Percentiles rank a stretch among this genome's conserved stretches.
These are phyloP conservation scores for Bertia moriformis DNA, from an alignment of 2,329 filamentous ascomycete genomes.

Conservation along the genomic window DNA sequence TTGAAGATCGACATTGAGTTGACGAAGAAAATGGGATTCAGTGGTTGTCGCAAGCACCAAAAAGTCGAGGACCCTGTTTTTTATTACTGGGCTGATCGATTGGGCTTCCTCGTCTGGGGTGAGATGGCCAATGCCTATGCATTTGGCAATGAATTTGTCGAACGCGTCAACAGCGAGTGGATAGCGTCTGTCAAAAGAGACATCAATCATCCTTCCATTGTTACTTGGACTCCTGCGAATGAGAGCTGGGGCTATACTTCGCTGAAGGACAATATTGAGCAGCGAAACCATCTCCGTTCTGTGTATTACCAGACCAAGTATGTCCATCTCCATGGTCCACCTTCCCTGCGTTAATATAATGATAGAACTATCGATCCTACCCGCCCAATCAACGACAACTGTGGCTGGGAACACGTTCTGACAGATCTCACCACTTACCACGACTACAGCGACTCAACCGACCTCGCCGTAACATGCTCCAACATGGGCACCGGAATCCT, in stretches of 20 bases:
- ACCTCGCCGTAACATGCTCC: conserved; percentile 36
- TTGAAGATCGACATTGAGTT: conserved; percentile 37
- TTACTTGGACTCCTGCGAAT: conserved; percentile 44
- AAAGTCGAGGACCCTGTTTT: conserved; percentile 49
- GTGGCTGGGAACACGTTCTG: conserved; percentile 54
- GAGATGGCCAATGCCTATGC: conserved; percentile 52
- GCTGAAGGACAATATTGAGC: conserved; percentile 36
- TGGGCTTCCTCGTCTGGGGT: conserved; percentile 49
- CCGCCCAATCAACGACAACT: conserved; percentile 56
- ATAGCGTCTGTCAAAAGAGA: conserved; percentile 39
- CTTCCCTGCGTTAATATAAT: too few species aligned
- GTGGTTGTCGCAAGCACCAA: conserved; percentile 50
- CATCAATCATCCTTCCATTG: conserved; percentile 49
- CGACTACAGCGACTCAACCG: conserved; percentile 46
- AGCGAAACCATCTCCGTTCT: conserved; percentile 48
- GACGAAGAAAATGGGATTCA: conserved; percentile 45
- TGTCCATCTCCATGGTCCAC: conserved; percentile 5
- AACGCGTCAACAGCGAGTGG: conserved; percentile 48
- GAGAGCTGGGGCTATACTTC: conserved; percentile 48
- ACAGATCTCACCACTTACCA: conserved; percentile 56
- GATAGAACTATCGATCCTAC: conserved; percentile 39
- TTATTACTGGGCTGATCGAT: conserved; percentile 43
- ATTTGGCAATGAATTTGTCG: too few species aligned
- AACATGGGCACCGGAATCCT: conserved; percentile 36
- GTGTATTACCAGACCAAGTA: conserved; percentile 52